A percentile compares a stretch with the other conserved stretches of the same genome.
These are phyloP conservation scores for Ogataea nonfermentans DNA, from an alignment of 805 yeast genomes.

Conservation along the genomic window DNA sequence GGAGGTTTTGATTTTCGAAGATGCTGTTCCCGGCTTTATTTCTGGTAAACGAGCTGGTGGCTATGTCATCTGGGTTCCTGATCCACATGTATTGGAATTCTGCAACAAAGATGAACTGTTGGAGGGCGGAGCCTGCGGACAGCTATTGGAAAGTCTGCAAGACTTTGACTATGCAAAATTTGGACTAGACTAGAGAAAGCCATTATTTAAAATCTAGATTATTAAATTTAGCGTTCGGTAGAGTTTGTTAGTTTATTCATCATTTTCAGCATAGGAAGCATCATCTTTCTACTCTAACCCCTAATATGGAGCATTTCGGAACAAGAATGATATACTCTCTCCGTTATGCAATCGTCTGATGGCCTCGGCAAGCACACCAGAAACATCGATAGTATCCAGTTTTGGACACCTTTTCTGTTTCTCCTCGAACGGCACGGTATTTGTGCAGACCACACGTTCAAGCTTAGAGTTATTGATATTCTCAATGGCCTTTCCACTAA, in stretches of 20 bases:
- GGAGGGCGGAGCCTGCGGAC: constrained; percentile 46
- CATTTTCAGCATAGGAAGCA: not conserved
- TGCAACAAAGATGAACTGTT: constrained; percentile 53
- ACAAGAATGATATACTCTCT: constrained; percentile 78
- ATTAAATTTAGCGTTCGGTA: too few species aligned
- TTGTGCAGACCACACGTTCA: constrained; percentile 72
- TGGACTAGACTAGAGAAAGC: constrained; percentile 34
- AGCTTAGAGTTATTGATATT: constrained; percentile 68
- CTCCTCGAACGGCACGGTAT: constrained; percentile 75
- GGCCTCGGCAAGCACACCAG: constrained; percentile 76
- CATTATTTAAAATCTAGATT: not conserved
- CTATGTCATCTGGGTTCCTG: constrained; percentile 93
- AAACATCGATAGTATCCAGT: constrained; percentile 66
- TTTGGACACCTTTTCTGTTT: constrained; percentile 57
- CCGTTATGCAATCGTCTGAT: constrained; percentile 84
- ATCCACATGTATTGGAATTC: constrained; percentile 61
- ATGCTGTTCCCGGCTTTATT: constrained; percentile 87
- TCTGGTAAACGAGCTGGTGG: constrained; percentile 85
- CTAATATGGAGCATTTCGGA: constrained; percentile 59
- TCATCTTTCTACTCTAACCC: not conserved
- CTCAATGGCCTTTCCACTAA: constrained; percentile 70
- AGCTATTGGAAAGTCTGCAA: constrained; percentile 48
- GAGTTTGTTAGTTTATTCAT: not conserved
- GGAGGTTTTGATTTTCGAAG: constrained; percentile 91
- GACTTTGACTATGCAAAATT: constrained; percentile 51